phyloP scores from a whole-genome alignment of 2,329 filamentous ascomycete genomes.

The Apiospora arundinis region DNA sequence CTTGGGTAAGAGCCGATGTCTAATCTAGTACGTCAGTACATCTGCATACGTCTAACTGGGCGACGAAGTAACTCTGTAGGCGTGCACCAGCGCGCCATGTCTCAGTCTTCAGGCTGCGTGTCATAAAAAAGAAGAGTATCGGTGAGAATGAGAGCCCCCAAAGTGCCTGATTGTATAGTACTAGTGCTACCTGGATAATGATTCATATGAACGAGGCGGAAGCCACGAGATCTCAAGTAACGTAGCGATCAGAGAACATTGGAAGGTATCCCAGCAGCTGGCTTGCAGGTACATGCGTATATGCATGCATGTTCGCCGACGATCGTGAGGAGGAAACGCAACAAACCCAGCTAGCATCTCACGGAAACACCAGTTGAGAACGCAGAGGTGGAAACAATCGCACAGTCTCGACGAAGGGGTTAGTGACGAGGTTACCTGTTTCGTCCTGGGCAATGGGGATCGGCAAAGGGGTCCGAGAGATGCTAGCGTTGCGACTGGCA shows the following conservation, averaged over 20 bases:
- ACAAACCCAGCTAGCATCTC: background rate
- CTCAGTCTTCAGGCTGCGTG: too few species aligned
- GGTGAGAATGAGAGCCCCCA: background rate
- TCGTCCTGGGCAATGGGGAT: background rate
- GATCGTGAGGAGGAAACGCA: background rate
- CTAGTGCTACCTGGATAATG: too few species aligned
- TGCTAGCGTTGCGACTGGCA: constrained; percentile 9
- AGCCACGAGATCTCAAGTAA: too few species aligned
- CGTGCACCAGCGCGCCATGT: background rate
- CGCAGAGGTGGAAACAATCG: background rate
- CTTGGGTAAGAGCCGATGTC: constrained; percentile 11
- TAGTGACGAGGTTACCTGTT: constrained; percentile 2
- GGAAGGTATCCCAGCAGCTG: too few species aligned
- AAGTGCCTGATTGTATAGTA: background rate
- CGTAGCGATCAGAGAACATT: too few species aligned
- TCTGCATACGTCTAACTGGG: background rate
- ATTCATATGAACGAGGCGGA: too few species aligned
- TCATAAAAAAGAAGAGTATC: background rate
- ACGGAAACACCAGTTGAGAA: background rate
- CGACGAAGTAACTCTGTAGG: background rate
- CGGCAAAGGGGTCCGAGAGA: constrained; percentile 7
- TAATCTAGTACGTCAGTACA: background rate
- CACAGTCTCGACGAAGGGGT: background rate
- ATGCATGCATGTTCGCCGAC: background rate
- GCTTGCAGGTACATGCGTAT: background rate